Evolutionary conservation across 257 asterid species (phyloP).

Genomic region (Solanum habrochaites): DNA sequence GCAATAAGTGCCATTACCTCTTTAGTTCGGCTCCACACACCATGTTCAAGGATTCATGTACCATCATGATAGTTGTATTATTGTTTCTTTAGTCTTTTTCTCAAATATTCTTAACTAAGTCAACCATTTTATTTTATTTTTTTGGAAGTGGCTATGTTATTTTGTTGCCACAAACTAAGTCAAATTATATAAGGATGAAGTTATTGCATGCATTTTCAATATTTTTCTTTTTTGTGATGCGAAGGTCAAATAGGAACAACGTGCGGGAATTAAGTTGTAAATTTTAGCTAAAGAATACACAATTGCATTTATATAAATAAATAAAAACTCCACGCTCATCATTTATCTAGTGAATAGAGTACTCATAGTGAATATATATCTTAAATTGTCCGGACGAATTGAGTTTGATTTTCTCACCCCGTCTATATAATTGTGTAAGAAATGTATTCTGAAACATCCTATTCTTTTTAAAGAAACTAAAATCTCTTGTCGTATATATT

Average conservation of each 20-base stretch:
- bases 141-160: neutral
- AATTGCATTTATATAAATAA: neutral
- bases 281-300: neutral
- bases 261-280: neutral
- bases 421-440: accelerated
- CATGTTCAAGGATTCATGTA: neutral
- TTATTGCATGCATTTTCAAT: neutral
- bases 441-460: neutral
- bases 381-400: no score
- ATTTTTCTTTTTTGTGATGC: neutral
- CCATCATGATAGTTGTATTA: neutral
- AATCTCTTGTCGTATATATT: neutral
- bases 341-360: no score
- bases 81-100: neutral
- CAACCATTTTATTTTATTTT: neutral
- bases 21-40: neutral
- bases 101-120: neutral
- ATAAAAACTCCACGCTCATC: neutral
- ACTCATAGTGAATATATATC: no score
- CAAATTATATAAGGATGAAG: neutral
- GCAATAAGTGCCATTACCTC: neutral
- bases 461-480: no score
- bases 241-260: neutral
- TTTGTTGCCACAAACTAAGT: neutral
- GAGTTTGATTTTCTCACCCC: neutral